Conservation (phyloP, 2,329 filamentous ascomycete species). For the Phoma sp. region DNA sequence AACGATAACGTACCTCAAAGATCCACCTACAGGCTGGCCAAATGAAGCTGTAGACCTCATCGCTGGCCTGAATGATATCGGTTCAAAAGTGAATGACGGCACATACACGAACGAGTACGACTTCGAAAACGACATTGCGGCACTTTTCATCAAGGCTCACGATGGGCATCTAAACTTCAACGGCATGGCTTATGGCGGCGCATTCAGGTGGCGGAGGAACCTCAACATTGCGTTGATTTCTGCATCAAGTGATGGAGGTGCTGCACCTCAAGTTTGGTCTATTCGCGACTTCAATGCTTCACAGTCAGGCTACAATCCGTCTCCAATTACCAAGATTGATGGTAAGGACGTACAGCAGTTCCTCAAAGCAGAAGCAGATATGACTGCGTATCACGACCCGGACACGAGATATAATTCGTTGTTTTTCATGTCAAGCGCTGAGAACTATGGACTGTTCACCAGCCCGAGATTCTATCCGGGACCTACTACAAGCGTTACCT, state of each 20-base stretch:
- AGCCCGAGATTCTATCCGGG: slow-evolving; percentile 46
- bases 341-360: slow-evolving; percentile 46
- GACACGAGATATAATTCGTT: slow-evolving; percentile 52
- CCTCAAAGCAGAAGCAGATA: slow-evolving; percentile 41
- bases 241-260: slow-evolving; percentile 39
- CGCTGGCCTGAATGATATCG: slow-evolving; percentile 47
- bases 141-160: slow-evolving; percentile 41
- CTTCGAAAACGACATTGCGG: slow-evolving; percentile 50
- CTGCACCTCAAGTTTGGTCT: slow-evolving; percentile 41
- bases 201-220: slow-evolving; percentile 45
- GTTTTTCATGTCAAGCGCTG: slow-evolving; percentile 46
- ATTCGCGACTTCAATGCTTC: slow-evolving; percentile 43
- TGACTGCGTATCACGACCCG: slow-evolving; percentile 49
- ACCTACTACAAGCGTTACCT: slow-evolving; percentile 38
- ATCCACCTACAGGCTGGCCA: slow-evolving; percentile 46
- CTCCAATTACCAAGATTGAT: slow-evolving; percentile 49
- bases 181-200: slow-evolving; percentile 45
- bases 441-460: slow-evolving; percentile 40
- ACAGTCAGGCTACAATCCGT: slow-evolving; percentile 32
- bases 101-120: slow-evolving; percentile 52
- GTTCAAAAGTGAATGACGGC: slow-evolving; percentile 37
- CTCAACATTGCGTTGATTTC: slow-evolving; percentile 41
- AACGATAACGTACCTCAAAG: slow-evolving; percentile 50
- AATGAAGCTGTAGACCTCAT: slow-evolving; percentile 51
- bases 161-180: slow-evolving; percentile 49